These are phyloP conservation scores for Baorangia bicolor DNA, from an alignment of 768 basidiomycete genomes.

Conservation along the genomic window DNA sequence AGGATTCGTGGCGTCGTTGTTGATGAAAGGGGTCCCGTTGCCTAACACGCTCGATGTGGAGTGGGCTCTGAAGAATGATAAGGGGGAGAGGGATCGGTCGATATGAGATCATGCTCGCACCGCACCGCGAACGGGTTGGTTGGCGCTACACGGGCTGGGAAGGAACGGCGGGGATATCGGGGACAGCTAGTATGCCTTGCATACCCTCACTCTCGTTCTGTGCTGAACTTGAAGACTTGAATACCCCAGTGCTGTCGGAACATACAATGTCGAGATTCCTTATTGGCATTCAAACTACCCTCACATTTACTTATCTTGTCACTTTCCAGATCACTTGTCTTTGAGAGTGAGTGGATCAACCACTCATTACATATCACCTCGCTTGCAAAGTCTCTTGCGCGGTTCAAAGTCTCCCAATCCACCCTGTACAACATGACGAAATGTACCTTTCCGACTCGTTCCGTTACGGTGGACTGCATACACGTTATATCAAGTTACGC, in stretches of 20 bases:
- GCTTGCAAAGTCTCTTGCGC: too few relatives aligned
- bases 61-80: not conserved
- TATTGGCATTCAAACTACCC: not conserved
- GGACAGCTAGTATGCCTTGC: not conserved
- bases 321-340: too few relatives aligned
- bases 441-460: too few relatives aligned
- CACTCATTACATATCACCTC: too few relatives aligned
- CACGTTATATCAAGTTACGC: too few relatives aligned
- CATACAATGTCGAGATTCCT: not conserved
- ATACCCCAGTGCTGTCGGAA: too few relatives aligned
- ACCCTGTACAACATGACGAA: too few relatives aligned
- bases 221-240: not conserved
- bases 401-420: too few relatives aligned
- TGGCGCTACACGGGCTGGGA: not conserved
- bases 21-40: conserved; percentile 7
- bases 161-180: not conserved
- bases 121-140: not conserved
- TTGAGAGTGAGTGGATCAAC: too few relatives aligned
- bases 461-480: too few relatives aligned
- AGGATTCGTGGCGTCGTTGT: conserved; percentile 3
- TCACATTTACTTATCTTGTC: not conserved
- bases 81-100: not conserved
- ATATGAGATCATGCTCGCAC: not conserved
- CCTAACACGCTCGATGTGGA: not conserved
- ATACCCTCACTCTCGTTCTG: too few relatives aligned